Evolutionary conservation across 2,329 filamentous ascomycete genomes (phyloP).

Genomic region (Aspergillus puulaauensis): DNA sequence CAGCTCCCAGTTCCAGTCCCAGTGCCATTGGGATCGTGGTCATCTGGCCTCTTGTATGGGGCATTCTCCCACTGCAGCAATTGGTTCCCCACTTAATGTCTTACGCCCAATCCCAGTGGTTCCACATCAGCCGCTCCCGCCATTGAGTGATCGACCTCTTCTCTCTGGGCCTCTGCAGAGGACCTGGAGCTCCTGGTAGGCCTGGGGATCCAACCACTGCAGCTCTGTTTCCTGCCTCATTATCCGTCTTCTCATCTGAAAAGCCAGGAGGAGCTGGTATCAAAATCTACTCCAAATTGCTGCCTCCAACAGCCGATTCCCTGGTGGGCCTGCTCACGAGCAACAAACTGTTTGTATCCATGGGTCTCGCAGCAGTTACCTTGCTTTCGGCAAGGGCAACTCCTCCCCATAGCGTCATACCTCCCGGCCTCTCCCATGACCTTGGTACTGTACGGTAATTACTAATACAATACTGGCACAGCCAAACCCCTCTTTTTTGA

Average conservation of each 20-base stretch:
- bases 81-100: slow-evolving; percentile 11
- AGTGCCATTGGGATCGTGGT: slow-evolving; percentile 15
- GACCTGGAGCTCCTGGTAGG: not conserved
- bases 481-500: slow-evolving; percentile 13
- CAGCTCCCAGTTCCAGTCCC: slow-evolving; percentile 1
- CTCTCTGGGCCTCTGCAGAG: not conserved
- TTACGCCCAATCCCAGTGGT: slow-evolving; percentile 19
- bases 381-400: slow-evolving; percentile 17
- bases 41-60: slow-evolving; percentile 18
- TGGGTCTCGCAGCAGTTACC: slow-evolving; percentile 8
- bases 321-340: not conserved
- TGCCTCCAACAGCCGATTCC: not conserved
- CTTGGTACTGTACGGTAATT: slow-evolving; percentile 3
- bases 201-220: not conserved
- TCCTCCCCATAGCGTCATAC: slow-evolving; percentile 6
- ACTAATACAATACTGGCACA: not conserved
- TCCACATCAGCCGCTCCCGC: slow-evolving; percentile 22
- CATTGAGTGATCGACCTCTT: slow-evolving; percentile 16
- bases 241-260: not conserved
- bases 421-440: slow-evolving; percentile 4
- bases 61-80: slow-evolving; percentile 10
- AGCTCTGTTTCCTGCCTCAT: not conserved
- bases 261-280: not conserved
- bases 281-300: not conserved
- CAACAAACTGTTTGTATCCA: not conserved